A percentile compares a stretch with the other conserved stretches of the same genome.
These are phyloP conservation scores for Pterocarpus santalinus DNA, from an alignment of 306 rosid genomes.

Conservation along the genomic window DNA sequence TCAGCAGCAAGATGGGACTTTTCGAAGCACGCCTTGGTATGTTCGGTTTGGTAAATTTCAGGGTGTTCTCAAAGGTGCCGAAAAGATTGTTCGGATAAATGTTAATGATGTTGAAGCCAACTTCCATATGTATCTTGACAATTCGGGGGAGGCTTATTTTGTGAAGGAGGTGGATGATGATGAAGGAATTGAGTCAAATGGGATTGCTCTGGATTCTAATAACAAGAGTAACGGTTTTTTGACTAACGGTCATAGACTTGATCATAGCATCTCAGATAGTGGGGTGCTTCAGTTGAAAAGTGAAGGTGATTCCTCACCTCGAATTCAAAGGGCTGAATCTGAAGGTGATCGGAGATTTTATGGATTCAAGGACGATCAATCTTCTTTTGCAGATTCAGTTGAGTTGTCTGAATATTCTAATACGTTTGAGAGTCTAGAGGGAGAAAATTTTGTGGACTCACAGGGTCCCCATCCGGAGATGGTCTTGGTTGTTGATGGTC, in stretches of 20 bases:
- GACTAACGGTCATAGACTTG: constrained; percentile 56
- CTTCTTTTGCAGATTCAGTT: constrained; percentile 72
- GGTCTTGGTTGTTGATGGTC: constrained; percentile 95
- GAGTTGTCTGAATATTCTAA: constrained; percentile 70
- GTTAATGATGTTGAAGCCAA: constrained; percentile 87
- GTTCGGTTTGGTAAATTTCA: constrained; percentile 97
- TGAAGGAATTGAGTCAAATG: constrained; percentile 54
- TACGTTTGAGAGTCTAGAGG: constrained; percentile 64
- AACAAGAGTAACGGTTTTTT: constrained; percentile 41
- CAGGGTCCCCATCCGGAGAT: constrained; percentile 75
- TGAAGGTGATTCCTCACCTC: constrained; percentile 48
- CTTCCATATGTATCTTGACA: constrained; percentile 93
- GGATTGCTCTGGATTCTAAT: constrained; percentile 47
- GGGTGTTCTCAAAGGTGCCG: constrained; percentile 93
- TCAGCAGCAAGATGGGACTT: constrained; percentile 95
- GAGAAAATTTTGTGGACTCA: constrained; percentile 65
- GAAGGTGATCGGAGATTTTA: constrained; percentile 72
- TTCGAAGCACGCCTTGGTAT: constrained; percentile 94
- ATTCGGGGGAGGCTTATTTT: constrained; percentile 96
- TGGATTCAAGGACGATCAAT: constrained; percentile 73
- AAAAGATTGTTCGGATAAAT: constrained; percentile 74
- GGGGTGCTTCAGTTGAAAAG: constrained; percentile 59
- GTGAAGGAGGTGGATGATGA: constrained; percentile 72
- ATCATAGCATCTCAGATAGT: constrained; percentile 75
- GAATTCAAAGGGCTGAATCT: constrained; percentile 64